Percentiles rank a stretch among this genome's conserved stretches.
Evolutionary conservation across 2,329 filamentous ascomycete genomes (phyloP).

Genomic region (Pezicula neosporulosa): DNA sequence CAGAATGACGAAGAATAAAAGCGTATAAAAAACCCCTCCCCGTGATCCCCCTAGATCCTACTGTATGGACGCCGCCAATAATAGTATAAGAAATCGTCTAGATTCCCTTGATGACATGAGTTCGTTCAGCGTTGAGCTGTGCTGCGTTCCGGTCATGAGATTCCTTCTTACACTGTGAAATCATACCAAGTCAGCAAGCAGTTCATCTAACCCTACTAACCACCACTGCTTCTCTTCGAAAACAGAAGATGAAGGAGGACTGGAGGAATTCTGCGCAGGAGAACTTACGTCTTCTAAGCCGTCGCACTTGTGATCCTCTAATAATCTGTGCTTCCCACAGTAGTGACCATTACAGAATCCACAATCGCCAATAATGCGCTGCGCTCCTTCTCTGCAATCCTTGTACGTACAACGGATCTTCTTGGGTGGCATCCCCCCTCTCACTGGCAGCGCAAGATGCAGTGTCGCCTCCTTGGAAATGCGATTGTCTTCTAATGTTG

Average conservation of each 20-base stretch:
- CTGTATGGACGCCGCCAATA: not conserved
- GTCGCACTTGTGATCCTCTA: conserved; percentile 92
- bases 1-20: not conserved
- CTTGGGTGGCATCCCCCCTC: conserved; percentile 61
- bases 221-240: conserved; percentile 29
- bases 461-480: conserved; percentile 47
- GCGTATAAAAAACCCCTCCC: too few relatives aligned
- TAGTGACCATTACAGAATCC: conserved; percentile 91
- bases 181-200: conserved; percentile 32
- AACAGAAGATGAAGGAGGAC: not conserved
- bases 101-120: conserved; percentile 88
- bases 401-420: conserved; percentile 86
- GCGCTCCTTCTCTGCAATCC: conserved; percentile 81
- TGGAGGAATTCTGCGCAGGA: conserved; percentile 16
- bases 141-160: conserved; percentile 91
- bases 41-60: not conserved
- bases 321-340: conserved; percentile 89
- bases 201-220: conserved; percentile 36
- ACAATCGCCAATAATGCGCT: conserved; percentile 95
- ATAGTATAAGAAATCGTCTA: conserved; percentile 36
- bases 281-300: conserved; percentile 80
- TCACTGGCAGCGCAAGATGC: conserved; percentile 53
- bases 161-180: conserved; percentile 82
- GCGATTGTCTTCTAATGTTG: conserved; percentile 41
- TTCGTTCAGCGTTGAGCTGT: conserved; percentile 88